A percentile compares a stretch with the other conserved stretches of the same genome.
Evolutionary conservation across 2,329 filamentous ascomycete species (phyloP).

Genomic region (Biscogniauxia marginata): DNA sequence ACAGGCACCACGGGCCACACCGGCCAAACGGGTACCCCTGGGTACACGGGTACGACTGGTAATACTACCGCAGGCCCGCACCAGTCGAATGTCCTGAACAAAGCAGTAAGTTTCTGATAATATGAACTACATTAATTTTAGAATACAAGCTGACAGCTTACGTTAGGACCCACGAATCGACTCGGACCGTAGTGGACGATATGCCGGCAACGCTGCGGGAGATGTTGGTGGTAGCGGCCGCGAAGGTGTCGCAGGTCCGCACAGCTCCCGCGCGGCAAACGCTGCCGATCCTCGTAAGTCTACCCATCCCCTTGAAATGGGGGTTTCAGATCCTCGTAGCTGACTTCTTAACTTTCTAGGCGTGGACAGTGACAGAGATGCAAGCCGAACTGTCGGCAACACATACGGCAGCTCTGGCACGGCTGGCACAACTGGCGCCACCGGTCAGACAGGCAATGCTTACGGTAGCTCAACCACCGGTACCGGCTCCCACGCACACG

Average conservation of each 20-base stretch:
- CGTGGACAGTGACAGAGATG: conserved; percentile 50
- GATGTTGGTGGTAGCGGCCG: conserved; percentile 30
- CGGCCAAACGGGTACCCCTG: conserved; percentile 39
- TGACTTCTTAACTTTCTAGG: neutral
- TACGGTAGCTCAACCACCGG: conserved; percentile 25
- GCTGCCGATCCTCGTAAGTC: conserved; percentile 45
- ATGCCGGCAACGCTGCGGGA: conserved; percentile 26
- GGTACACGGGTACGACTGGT: conserved; percentile 23
- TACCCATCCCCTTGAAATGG: too few relatives aligned
- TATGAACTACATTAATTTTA: neutral
- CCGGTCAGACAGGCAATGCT: too few relatives aligned
- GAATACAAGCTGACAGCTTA: neutral
- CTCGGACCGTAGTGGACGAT: conserved; percentile 41
- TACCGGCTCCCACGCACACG: conserved; percentile 17
- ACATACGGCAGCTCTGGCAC: conserved; percentile 30
- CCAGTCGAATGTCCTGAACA: conserved; percentile 46
- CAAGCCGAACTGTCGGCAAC: conserved; percentile 34
- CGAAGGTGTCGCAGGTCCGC: conserved; percentile 40
- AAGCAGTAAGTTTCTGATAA: conserved; percentile 25
- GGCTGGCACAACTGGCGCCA: conserved; percentile 34
- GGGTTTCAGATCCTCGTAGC: too few relatives aligned
- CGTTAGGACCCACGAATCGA: conserved; percentile 51
- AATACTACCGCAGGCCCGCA: conserved; percentile 45
- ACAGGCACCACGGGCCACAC: conserved; percentile 20
- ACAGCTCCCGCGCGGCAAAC: conserved; percentile 44